phyloP scores from a whole-genome alignment of 371 early-diverging fungal species.

The Syncephalastrum sp. region DNA sequence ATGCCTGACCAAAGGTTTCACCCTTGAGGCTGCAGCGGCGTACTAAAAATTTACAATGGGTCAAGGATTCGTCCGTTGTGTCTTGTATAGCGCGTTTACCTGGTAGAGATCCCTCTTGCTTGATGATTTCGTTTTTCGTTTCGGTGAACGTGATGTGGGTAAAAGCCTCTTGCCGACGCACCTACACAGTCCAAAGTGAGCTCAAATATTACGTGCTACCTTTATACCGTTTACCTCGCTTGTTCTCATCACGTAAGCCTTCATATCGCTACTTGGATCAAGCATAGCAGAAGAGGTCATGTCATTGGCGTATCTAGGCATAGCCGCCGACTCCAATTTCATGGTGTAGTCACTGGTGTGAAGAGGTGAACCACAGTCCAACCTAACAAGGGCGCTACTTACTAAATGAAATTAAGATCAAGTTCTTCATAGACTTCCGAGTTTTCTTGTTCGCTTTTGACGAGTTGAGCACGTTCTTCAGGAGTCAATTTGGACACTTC shows the following conservation, averaged over 20 bases:
- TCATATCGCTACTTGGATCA: background rate
- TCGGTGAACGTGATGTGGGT: slow-evolving; percentile 16
- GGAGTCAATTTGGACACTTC: slow-evolving; percentile 34
- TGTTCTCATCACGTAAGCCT: slow-evolving; percentile 1
- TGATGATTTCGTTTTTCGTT: slow-evolving; percentile 9
- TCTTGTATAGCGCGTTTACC: too few relatives aligned
- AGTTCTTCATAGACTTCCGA: slow-evolving; percentile 6
- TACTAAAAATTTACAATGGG: background rate
- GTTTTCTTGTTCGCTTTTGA: slow-evolving; percentile 10
- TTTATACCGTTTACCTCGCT: background rate
- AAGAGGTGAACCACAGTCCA: background rate
- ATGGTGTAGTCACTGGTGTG: background rate
- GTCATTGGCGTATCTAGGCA: background rate
- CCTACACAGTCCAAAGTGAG: slow-evolving; percentile 8
- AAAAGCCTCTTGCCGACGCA: slow-evolving; percentile 22
- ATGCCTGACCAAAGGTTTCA: slow-evolving; percentile 13
- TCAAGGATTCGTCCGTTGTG: too few relatives aligned
- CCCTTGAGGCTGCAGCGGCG: slow-evolving; percentile 36
- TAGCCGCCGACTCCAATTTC: background rate
- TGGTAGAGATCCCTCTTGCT: background rate
- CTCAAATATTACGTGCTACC: background rate
- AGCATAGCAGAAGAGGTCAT: background rate
- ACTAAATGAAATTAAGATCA: slow-evolving; percentile 19
- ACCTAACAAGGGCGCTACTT: background rate
- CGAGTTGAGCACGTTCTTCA: slow-evolving; percentile 30